A percentile compares a stretch with the other conserved stretches of the same genome.
Conservation (phyloP, 2,329 filamentous ascomycete species). For the Colletotrichum brevisporum region DNA sequence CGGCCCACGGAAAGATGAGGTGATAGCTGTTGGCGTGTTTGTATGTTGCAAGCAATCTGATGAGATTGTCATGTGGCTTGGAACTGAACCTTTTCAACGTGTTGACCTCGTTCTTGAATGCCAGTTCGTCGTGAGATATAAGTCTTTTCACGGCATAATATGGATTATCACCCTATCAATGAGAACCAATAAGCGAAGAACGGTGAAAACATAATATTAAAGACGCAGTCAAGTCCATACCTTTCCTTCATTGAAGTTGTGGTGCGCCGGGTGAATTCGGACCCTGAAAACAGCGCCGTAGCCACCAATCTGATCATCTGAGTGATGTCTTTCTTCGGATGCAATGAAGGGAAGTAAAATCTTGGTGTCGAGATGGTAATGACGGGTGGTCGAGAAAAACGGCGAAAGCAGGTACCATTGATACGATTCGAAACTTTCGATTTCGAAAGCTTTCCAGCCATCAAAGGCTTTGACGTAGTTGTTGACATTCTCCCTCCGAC, state of each 20-base stretch:
- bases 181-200: too few species aligned
- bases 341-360: neutral
- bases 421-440: neutral
- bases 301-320: too few species aligned
- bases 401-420: neutral
- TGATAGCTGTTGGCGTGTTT: neutral
- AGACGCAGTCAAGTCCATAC: neutral
- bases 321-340: neutral
- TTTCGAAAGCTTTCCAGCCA: neutral
- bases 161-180: neutral
- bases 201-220: too few species aligned
- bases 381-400: neutral
- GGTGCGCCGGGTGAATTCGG: neutral
- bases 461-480: neutral
- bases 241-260: neutral
- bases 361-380: neutral
- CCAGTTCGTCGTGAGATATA: neutral
- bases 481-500: too few species aligned
- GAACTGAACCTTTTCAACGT: neutral
- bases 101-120: neutral
- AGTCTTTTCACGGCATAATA: constrained; percentile 7
- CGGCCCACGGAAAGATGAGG: neutral
- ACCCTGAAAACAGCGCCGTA: neutral
- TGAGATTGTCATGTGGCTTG: neutral
- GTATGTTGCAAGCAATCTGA: neutral